Evolutionary conservation across 352 stramenopile genomes (phyloP), one percentile per base, ranked within the genome.

Genomic region (Phytophthora ohioensis): DNA sequence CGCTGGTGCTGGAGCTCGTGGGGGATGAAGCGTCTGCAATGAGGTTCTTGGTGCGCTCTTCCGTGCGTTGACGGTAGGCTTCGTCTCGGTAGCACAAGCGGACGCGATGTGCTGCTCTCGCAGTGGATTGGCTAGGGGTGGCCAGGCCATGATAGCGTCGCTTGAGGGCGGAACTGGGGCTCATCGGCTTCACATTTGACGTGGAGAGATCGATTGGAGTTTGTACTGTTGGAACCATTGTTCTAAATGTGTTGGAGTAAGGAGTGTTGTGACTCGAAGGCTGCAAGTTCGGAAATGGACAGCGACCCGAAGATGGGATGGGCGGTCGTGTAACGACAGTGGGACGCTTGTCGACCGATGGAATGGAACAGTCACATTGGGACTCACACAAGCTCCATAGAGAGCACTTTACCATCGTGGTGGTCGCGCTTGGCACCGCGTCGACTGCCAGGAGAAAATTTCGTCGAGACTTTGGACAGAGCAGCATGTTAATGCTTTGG

Each of bases 81-180:
- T 87, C 79, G 56, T 87, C 79, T 11, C 68, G 71, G 51, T 84
- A 85, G 56, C 58, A 75, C 30, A 84, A 71, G 3, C 73, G 79
- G 42, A 82, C 71, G 42, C 76, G 76, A 27, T 79, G 76, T 12
- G 62, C 48, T 1, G 54, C 57, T 46, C 60, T 51, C 13, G 53
- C 54, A 15, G 42, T 49, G 10, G 31, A 6, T 27, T 27, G 21
- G 1, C 21, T 27, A 27, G 21, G 21, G 21, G 21, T 27, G 21
- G 21, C 21, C 21, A 27, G 21, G 2, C 21, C 21, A 27, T 27
- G 21, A 27, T 27, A 27, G 21, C 21, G 21, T 27, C 21, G 21
- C 21, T 27, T 27, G 21, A 27, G 21, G 17, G 31, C 30, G 32
- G 46, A 30, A 32, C 11, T 57, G 36, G 49, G 17, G 8, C 21